A percentile compares a stretch with the other conserved stretches of the same genome.
Evolutionary conservation across 2,329 filamentous ascomycete species (phyloP).

Genomic region (Colletotrichum simmondsii): DNA sequence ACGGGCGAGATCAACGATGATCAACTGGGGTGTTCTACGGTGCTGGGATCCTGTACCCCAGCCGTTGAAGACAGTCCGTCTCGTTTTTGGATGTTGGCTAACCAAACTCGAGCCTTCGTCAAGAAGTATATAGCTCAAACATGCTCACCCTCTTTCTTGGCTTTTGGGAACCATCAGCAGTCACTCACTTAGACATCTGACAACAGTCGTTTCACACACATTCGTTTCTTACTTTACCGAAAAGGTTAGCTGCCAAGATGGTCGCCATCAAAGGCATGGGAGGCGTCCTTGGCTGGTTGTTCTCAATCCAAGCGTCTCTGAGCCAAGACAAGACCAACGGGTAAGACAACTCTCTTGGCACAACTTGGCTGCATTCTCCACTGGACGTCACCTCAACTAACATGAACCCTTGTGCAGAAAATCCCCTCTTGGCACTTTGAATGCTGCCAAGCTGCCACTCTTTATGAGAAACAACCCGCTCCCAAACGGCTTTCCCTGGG

Average conservation of each 20-base stretch:
- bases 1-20: not conserved
- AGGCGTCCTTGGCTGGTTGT: conserved; percentile 36
- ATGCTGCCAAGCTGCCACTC: conserved; percentile 49
- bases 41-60: not conserved
- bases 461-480: conserved; percentile 62
- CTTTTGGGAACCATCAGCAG: conserved; percentile 1
- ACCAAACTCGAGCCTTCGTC: not conserved
- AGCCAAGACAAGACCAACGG: conserved; percentile 51
- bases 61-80: not conserved
- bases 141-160: conserved; percentile 6
- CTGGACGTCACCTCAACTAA: not conserved
- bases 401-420: conserved; percentile 39
- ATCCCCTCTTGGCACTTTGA: conserved; percentile 53
- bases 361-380: not conserved
- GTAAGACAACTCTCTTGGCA: conserved; percentile 38
- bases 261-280: conserved; percentile 35
- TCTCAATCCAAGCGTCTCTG: conserved; percentile 36
- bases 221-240: conserved; percentile 7
- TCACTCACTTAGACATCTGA: conserved; percentile 7
- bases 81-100: not conserved
- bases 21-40: not conserved
- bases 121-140: conserved; percentile 27
- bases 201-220: not conserved
- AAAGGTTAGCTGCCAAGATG: conserved; percentile 37
- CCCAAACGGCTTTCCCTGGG: conserved; percentile 64